A percentile compares a stretch with the other conserved stretches of the same genome.
These are phyloP conservation scores for Fusarium ambrosium DNA, from an alignment of 2,329 filamentous ascomycete genomes.

Conservation along the genomic window DNA sequence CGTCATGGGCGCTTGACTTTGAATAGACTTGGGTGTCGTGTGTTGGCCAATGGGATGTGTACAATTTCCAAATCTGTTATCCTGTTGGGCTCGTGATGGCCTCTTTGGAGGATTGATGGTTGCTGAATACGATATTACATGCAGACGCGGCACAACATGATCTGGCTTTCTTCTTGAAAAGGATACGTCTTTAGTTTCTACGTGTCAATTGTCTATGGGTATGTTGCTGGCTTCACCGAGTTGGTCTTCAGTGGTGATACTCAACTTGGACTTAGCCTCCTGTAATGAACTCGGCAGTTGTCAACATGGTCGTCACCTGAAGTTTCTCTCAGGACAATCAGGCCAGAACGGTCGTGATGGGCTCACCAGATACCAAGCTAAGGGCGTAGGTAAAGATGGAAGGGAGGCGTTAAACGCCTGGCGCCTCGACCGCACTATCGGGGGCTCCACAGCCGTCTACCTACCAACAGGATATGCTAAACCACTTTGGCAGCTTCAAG, in stretches of 20 bases:
- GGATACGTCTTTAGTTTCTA: neutral
- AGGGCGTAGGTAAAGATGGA: slow-evolving; percentile 9
- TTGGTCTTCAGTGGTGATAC: neutral
- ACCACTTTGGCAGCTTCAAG: slow-evolving; percentile 10
- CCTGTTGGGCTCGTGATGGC: neutral
- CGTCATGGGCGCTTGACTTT: slow-evolving; percentile 7
- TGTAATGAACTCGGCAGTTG: neutral
- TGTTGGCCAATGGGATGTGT: neutral
- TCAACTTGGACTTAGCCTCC: neutral
- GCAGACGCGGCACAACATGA: neutral
- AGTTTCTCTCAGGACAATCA: neutral
- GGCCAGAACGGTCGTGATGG: neutral
- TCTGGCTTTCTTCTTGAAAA: neutral
- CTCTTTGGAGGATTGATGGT: neutral
- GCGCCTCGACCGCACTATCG: slow-evolving; percentile 23
- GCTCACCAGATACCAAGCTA: slow-evolving; percentile 14
- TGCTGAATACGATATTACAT: slow-evolving; percentile 3
- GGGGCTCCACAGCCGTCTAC: slow-evolving; percentile 11
- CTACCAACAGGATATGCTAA: slow-evolving; percentile 1
- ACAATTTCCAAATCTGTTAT: slow-evolving; percentile 6
- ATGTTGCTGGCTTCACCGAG: neutral
- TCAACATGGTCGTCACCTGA: neutral
- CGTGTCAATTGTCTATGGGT: neutral
- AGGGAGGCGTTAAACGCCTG: slow-evolving; percentile 24
- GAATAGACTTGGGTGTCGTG: neutral